Conservation (phyloP, 768 basidiomycete genomes). For the Pleurotus tuoliensis region DNA sequence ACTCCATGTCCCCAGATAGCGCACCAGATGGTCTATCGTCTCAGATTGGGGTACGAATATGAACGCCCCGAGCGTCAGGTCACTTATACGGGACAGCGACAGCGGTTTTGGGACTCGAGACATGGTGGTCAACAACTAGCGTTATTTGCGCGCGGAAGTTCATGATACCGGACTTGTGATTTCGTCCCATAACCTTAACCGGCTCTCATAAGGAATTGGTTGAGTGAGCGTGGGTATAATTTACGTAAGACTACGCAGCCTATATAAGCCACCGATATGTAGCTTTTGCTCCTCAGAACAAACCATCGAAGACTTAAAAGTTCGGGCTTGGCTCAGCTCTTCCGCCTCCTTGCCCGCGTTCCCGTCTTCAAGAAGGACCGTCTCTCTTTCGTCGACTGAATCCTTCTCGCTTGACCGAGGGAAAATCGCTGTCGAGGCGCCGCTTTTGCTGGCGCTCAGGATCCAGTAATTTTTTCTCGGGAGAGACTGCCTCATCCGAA, state of each 20-base stretch:
- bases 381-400: conserved; percentile 29
- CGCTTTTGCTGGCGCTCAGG: conserved; percentile 75
- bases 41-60: conserved; percentile 53
- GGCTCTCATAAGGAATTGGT: background rate
- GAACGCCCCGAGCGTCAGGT: conserved; percentile 63
- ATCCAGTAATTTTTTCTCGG: conserved; percentile 31
- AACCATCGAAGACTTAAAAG: conserved; percentile 84
- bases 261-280: conserved; percentile 15
- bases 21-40: conserved; percentile 66
- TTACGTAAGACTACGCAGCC: conserved; percentile 38
- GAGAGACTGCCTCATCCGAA: conserved; percentile 23
- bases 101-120: conserved; percentile 43
- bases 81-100: conserved; percentile 51
- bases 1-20: conserved; percentile 80
- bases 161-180: background rate
- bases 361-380: conserved; percentile 77
- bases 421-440: conserved; percentile 51
- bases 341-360: conserved; percentile 93
- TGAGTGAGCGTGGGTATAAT: conserved; percentile 30
- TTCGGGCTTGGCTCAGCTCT: conserved; percentile 83
- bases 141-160: background rate
- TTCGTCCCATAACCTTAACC: background rate
- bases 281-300: conserved; percentile 46
- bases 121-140: conserved; percentile 31
- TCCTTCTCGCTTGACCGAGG: conserved; percentile 39